Conservation (phyloP, 129 eudicot species). For the Logfia minima region DNA sequence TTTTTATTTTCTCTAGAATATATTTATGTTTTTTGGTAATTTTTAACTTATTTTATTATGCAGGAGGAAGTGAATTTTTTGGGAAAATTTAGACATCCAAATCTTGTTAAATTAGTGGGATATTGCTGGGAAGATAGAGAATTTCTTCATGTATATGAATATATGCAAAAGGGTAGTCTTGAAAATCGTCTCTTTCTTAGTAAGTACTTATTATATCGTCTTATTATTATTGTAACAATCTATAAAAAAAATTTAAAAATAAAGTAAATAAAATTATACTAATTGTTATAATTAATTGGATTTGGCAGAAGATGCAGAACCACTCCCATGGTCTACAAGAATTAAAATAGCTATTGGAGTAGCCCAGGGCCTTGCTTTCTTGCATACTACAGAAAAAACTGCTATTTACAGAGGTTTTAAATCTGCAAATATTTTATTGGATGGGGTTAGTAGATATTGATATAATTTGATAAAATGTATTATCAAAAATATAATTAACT, state of each 20-base stretch:
- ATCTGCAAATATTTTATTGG: slow-evolving; percentile 69
- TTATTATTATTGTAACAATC: neutral
- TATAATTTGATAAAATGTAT: too few relatives aligned
- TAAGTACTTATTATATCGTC: slow-evolving; percentile 32
- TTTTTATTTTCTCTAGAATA: neutral
- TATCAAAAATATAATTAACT: neutral
- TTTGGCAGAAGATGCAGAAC: slow-evolving; percentile 47
- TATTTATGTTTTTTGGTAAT: neutral
- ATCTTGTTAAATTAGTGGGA: slow-evolving; percentile 65
- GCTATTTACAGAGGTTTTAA: slow-evolving; percentile 82
- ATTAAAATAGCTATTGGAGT: slow-evolving; percentile 67
- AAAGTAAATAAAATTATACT: too few relatives aligned
- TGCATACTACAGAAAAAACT: slow-evolving; percentile 64
- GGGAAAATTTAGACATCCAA: slow-evolving; percentile 74
- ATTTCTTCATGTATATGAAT: slow-evolving; percentile 67
- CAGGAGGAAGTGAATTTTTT: slow-evolving; percentile 78
- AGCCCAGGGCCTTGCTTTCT: slow-evolving; percentile 63
- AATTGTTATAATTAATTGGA: neutral
- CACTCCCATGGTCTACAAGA: slow-evolving; percentile 61
- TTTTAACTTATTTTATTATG: neutral
- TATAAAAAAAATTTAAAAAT: neutral
- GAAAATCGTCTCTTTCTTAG: slow-evolving; percentile 75
- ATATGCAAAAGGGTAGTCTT: slow-evolving; percentile 71
- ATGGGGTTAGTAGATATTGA: slow-evolving; percentile 36
- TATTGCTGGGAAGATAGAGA: slow-evolving; percentile 74